phyloP scores from a whole-genome alignment of 495 filamentous ascomycete genomes.

The Penicillium herquei region DNA sequence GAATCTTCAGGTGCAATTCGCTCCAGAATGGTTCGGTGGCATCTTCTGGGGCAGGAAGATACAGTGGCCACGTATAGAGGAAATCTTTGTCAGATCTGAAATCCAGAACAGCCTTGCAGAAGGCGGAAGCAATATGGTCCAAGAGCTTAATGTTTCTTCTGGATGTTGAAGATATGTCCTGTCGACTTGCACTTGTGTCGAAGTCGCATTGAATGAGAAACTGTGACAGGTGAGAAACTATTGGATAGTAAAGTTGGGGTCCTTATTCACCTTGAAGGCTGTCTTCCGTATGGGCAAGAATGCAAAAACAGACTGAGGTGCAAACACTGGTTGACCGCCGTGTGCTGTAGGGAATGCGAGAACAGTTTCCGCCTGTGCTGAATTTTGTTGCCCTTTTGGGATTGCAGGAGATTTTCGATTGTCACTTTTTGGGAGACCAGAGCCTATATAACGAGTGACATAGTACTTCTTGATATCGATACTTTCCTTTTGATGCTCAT shows the following conservation, averaged over 20 bases:
- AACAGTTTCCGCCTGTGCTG: conserved; percentile 23
- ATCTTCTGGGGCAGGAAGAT: not conserved
- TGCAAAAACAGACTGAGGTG: not conserved
- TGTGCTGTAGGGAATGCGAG: conserved; percentile 38
- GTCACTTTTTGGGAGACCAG: not conserved
- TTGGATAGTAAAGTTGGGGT: not conserved
- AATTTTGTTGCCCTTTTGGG: not conserved
- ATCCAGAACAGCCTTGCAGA: conserved; percentile 22
- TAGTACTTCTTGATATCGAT: not conserved
- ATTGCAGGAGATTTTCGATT: conserved; percentile 13
- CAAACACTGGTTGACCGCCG: not conserved
- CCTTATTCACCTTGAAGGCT: not conserved
- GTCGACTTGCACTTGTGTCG: conserved; percentile 40
- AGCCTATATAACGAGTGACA: not conserved
- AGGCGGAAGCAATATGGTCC: conserved; percentile 17
- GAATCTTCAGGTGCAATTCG: not conserved
- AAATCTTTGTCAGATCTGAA: not conserved
- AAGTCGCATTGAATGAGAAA: conserved; percentile 51
- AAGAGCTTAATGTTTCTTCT: conserved; percentile 4
- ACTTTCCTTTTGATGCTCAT: not conserved
- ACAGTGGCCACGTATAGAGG: not conserved
- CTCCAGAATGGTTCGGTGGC: not conserved
- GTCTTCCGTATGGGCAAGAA: not conserved
- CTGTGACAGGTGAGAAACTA: conserved; percentile 20
- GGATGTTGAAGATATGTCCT: conserved; percentile 32